A percentile compares a stretch with the other conserved stretches of the same genome.
Evolutionary conservation across 2,329 filamentous ascomycete genomes (phyloP).

Genomic region (Zymoseptoria tritici): DNA sequence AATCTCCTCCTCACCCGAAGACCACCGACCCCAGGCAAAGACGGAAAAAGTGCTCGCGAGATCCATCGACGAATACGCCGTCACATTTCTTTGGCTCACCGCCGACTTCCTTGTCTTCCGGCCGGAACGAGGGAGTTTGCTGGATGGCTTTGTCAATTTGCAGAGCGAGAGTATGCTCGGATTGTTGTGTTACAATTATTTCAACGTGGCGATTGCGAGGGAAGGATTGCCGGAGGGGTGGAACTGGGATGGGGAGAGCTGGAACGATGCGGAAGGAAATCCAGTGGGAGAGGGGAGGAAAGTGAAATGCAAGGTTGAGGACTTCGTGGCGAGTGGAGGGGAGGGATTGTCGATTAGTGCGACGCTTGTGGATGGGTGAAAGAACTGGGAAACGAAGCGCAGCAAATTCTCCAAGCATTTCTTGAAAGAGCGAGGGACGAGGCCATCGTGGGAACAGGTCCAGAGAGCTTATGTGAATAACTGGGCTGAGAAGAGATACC

Average conservation of each 20-base stretch:
- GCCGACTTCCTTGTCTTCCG: conserved; percentile 79
- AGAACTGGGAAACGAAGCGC: neutral
- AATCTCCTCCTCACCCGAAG: conserved; percentile 45
- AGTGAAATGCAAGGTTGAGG: conserved; percentile 71
- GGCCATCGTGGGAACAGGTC: too few species aligned
- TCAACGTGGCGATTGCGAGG: conserved; percentile 80
- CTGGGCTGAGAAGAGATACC: too few species aligned
- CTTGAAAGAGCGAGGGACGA: too few species aligned
- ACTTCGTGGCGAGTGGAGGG: conserved; percentile 61
- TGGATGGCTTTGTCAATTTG: conserved; percentile 76
- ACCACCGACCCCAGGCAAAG: conserved; percentile 1
- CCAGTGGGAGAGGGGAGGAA: conserved; percentile 52
- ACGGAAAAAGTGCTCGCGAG: conserved; percentile 32
- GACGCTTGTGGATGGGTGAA: conserved; percentile 3
- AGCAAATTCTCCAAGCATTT: neutral
- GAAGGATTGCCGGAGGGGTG: conserved; percentile 68
- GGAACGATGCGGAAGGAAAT: conserved; percentile 63
- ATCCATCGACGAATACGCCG: conserved; percentile 71
- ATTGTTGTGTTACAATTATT: conserved; percentile 81
- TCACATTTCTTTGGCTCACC: conserved; percentile 80
- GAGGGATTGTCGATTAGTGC: conserved; percentile 17
- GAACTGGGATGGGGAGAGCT: conserved; percentile 64
- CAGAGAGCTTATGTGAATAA: too few species aligned
- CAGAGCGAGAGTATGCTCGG: conserved; percentile 86
- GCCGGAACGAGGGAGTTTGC: conserved; percentile 62